Evolutionary conservation across 495 filamentous ascomycete species (phyloP), one percentile per base, ranked within the genome.

Genomic region (Halenospora varia): DNA sequence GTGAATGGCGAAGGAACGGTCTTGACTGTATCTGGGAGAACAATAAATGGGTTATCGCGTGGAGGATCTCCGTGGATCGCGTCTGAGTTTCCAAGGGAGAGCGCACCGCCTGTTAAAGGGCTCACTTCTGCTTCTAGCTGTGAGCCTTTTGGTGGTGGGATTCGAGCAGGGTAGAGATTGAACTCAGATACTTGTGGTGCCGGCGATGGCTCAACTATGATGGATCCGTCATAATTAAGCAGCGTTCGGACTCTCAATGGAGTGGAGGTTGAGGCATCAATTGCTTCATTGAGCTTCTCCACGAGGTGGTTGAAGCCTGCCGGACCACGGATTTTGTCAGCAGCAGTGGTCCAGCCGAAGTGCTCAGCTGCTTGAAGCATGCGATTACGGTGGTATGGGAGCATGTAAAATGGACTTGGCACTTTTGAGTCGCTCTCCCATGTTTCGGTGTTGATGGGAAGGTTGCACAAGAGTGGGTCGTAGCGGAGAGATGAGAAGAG

Each of bases 401-500:
- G 80, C 75, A 97, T 89, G 73, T 96, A 96, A 65, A 94, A 87
- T 1, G 84, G 84, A n/a, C 82, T 84, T 2, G 42, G 19, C 18
- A 75, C 81, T 61, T 23, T 63, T 57, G 51, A 74, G 48, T 39
- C 15, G 15, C 10, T 15, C 15, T 59, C 59, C 60, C 54, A 66
- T 20, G 51, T 35, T 60, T 76, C 68, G 3, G 65, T 68, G 23
- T 64, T 65, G 25, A 44, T 53, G 9, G 71, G 56, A 15, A 73
- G 59, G 48, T 48, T 57, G 4, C 77, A 70, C 25, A 96, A 83
- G 4, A 67, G 61, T 9, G 82, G 84, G 62, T 96, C 91, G 68
- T 87, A 92, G 53, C 85, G 87, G 50, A 94, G 78, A 9, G 90
- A 85, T 1, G 89, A 84, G 56, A 91, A 87, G 59, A 93, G 74